Evolutionary conservation across 1,284 basidiomycete species (phyloP).

Genomic region (Trichosporon sp.): DNA sequence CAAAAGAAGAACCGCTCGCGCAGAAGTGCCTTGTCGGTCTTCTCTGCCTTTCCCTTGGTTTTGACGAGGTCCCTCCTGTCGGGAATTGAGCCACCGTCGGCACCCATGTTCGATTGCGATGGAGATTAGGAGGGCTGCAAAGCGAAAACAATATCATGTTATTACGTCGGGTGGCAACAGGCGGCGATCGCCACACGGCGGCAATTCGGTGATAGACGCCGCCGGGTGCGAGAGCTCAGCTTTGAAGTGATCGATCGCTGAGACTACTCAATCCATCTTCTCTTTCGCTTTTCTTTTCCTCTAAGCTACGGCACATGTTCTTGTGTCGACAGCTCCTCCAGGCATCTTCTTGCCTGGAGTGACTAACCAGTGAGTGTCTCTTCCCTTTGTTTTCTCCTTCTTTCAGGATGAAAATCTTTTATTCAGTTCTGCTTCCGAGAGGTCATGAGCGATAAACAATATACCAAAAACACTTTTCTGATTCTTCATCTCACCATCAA

Average conservation of each 20-base stretch:
- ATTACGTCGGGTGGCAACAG: slow-evolving; percentile 11
- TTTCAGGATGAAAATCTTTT: slow-evolving; percentile 35
- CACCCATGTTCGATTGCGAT: slow-evolving; percentile 35
- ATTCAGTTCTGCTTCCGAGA: slow-evolving; percentile 50
- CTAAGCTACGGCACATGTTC: slow-evolving; percentile 2
- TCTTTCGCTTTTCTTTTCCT: neutral
- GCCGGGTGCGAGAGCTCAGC: neutral
- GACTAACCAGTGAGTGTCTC: slow-evolving; percentile 4
- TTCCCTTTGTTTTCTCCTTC: slow-evolving; percentile 7
- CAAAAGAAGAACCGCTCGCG: slow-evolving; percentile 85
- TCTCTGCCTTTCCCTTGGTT: slow-evolving; percentile 50
- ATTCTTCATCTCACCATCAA: slow-evolving; percentile 1
- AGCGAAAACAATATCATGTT: neutral
- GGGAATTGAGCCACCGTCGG: slow-evolving; percentile 48
- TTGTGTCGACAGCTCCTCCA: slow-evolving; percentile 5
- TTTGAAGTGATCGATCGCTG: neutral
- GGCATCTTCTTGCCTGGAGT: neutral
- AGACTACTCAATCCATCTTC: neutral
- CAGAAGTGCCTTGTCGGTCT: slow-evolving; percentile 75
- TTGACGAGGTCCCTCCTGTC: slow-evolving; percentile 48
- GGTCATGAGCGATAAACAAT: slow-evolving; percentile 44
- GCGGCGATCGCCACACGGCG: neutral
- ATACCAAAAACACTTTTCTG: slow-evolving; percentile 43
- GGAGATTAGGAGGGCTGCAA: neutral
- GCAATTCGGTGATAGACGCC: neutral